Evolutionary conservation across 2,329 filamentous ascomycete genomes (phyloP).

Genomic region (Clonostachys rhizophaga): DNA sequence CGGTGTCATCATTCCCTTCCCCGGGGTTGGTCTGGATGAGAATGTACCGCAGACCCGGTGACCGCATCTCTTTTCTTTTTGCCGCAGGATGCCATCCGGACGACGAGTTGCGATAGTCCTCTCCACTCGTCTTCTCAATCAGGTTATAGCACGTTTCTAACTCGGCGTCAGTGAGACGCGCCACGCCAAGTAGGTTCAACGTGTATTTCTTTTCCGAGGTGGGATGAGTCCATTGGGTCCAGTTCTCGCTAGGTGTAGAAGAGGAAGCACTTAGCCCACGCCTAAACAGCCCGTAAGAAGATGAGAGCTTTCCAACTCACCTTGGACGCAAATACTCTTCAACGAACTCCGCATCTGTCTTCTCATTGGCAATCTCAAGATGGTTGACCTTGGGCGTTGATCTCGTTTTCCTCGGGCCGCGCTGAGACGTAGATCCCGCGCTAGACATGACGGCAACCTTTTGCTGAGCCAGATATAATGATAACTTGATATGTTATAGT

Average conservation of each 20-base stretch:
- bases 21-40: slow-evolving; percentile 39
- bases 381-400: slow-evolving; percentile 11
- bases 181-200: slow-evolving; percentile 35
- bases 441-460: no score
- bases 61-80: slow-evolving; percentile 66
- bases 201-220: slow-evolving; percentile 30
- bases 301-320: slow-evolving; percentile 20
- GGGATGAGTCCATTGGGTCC: slow-evolving; percentile 47
- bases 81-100: slow-evolving; percentile 56
- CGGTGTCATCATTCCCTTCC: background rate
- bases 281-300: background rate
- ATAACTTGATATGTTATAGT: no score
- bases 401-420: no score
- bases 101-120: slow-evolving; percentile 59
- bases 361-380: slow-evolving; percentile 43
- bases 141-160: slow-evolving; percentile 49
- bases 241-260: slow-evolving; percentile 13
- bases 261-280: background rate
- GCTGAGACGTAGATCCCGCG: no score
- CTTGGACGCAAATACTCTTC: slow-evolving; percentile 38
- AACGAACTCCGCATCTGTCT: slow-evolving; percentile 42
- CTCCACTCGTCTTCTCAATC: slow-evolving; percentile 58
- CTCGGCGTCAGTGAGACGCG: slow-evolving; percentile 33
- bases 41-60: slow-evolving; percentile 64
- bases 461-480: no score